Evolutionary conservation across 2,329 filamentous ascomycete genomes (phyloP).

Genomic region (Metarhizium brunneum): DNA sequence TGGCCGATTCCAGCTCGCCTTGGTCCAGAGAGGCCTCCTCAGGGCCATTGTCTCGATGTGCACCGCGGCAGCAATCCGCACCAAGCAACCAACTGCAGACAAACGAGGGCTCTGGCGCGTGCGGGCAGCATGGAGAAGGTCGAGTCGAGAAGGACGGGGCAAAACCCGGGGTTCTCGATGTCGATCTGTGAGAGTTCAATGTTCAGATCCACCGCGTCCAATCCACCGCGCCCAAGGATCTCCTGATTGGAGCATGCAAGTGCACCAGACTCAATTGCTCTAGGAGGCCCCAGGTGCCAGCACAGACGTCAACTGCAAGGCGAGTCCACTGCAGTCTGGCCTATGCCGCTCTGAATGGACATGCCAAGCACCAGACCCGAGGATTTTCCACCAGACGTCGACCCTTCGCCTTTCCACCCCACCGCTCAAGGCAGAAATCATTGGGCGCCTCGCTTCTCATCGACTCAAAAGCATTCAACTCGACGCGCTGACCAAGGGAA

Average conservation of each 20-base stretch:
- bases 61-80: not conserved
- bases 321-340: no score
- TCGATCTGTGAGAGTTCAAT: no score
- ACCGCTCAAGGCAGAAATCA: slow-evolving; percentile 1
- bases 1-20: slow-evolving; percentile 14
- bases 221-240: no score
- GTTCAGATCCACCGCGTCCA: no score
- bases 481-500: not conserved
- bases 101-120: not conserved
- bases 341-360: no score
- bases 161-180: no score
- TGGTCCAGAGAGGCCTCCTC: slow-evolving; percentile 16
- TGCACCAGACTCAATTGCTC: no score
- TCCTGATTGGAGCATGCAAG: no score
- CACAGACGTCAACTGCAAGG: no score
- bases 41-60: slow-evolving; percentile 17
- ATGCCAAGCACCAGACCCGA: not conserved
- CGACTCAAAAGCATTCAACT: not conserved
- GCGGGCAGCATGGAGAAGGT: no score
- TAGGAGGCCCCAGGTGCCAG: no score
- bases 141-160: no score
- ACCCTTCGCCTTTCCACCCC: not conserved
- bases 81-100: not conserved
- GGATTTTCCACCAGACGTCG: not conserved
- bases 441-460: not conserved